Percentiles rank a stretch among this genome's conserved stretches.
Conservation (phyloP, 2,329 filamentous ascomycete species). For the Albifimbria verrucaria region DNA sequence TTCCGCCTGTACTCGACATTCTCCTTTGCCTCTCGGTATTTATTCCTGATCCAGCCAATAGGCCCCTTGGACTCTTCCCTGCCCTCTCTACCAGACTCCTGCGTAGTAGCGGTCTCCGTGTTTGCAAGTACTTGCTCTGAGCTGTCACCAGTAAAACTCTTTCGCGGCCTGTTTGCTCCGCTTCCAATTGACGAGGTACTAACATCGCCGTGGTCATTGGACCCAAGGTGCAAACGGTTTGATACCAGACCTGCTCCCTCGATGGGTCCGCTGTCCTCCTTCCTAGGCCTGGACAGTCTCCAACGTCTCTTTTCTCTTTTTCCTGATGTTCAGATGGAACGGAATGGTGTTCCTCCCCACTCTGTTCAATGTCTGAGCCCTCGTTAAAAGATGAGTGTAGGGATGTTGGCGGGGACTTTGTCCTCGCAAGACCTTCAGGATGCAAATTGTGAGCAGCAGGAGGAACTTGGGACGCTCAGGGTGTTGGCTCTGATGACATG, state of each 20-base stretch:
- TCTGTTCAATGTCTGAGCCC: conserved; percentile 73
- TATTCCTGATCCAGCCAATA: conserved; percentile 57
- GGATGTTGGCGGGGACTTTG: conserved; percentile 72
- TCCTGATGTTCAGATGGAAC: conserved; percentile 46
- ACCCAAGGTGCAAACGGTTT: conserved; percentile 49
- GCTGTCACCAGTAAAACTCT: conserved; percentile 50
- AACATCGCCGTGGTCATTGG: conserved; percentile 60
- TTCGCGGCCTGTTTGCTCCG: conserved; percentile 44
- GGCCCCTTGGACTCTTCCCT: conserved; percentile 49
- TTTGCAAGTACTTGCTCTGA: conserved; percentile 40
- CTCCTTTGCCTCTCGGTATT: conserved; percentile 59
- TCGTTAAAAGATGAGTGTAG: conserved; percentile 77
- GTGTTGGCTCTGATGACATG: conserved; percentile 42
- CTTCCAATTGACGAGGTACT: conserved; percentile 69
- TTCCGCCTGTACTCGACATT: conserved; percentile 51
- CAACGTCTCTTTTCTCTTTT: conserved; percentile 68
- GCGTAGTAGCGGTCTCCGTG: conserved; percentile 34
- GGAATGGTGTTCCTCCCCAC: conserved; percentile 51
- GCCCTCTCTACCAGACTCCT: conserved; percentile 37
- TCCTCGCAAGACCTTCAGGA: conserved; percentile 52
- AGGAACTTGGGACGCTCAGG: conserved; percentile 43
- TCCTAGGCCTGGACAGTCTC: conserved; percentile 66
- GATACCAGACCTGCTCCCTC: conserved; percentile 38
- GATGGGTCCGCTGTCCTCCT: conserved; percentile 51
- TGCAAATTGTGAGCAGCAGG: conserved; percentile 38